Evolutionary conservation across 1,284 basidiomycete species (phyloP).

Genomic region (Sanghuangporus baumii): DNA sequence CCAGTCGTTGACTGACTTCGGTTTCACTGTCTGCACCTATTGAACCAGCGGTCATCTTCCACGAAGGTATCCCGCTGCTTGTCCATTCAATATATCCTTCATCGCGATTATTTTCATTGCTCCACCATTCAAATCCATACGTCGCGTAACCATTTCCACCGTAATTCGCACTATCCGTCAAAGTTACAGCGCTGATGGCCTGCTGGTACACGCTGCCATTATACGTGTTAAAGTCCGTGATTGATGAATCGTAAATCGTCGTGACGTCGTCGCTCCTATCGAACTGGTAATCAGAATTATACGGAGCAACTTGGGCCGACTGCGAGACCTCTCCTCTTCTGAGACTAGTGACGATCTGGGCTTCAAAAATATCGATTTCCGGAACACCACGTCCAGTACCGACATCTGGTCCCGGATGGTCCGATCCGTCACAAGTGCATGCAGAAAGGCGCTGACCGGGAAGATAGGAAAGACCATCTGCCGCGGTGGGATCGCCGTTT

Average conservation of each 20-base stretch:
- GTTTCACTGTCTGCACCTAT: constrained; percentile 32
- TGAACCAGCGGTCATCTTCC: constrained; percentile 39
- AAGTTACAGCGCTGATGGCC: constrained; percentile 34
- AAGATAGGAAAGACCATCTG: constrained; percentile 37
- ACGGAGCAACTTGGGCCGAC: constrained; percentile 38
- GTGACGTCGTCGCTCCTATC: constrained; percentile 28
- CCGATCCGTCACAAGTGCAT: constrained; percentile 40
- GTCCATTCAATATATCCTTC: constrained; percentile 49
- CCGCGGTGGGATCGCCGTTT: constrained; percentile 23
- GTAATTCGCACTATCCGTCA: constrained; percentile 29
- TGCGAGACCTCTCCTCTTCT: constrained; percentile 34
- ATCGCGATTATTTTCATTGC: constrained; percentile 31
- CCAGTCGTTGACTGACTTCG: constrained; percentile 37
- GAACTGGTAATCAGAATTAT: constrained; percentile 33
- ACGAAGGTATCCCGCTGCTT: constrained; percentile 34
- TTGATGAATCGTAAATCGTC: constrained; percentile 28
- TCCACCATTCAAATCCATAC: constrained; percentile 38
- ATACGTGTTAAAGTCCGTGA: constrained; percentile 36
- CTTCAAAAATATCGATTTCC: constrained; percentile 54
- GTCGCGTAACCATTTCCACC: constrained; percentile 24
- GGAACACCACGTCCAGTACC: constrained; percentile 41
- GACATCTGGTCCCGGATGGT: constrained; percentile 47
- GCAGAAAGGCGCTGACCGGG: constrained; percentile 40
- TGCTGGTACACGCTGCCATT: constrained; percentile 46
- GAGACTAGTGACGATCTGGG: constrained; percentile 29